Evolutionary conservation across 2,329 filamentous ascomycete genomes (phyloP).

Genomic region (Achaetomium macrosporum): DNA sequence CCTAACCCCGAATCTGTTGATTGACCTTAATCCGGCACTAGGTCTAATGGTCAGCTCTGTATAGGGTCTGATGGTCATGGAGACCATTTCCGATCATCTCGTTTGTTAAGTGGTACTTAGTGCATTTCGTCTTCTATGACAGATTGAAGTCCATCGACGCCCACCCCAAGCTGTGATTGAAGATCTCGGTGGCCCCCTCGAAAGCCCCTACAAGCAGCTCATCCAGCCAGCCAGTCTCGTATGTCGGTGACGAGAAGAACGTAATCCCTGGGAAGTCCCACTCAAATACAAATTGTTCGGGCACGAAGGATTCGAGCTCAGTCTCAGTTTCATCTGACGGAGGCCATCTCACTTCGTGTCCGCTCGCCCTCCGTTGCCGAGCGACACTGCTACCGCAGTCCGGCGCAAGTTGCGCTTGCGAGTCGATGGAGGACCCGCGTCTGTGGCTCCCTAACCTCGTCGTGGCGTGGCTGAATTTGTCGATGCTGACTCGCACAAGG

Average conservation of each 20-base stretch:
- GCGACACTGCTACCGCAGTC: too few species aligned
- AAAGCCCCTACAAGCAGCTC: not conserved
- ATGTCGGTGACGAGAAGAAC: constrained; percentile 1
- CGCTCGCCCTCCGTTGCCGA: not conserved
- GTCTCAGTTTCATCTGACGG: not conserved
- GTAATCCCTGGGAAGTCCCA: constrained; percentile 2
- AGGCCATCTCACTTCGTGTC: not conserved
- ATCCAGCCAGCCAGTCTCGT: constrained; percentile 5
- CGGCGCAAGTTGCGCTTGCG: not conserved
- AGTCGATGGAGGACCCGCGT: not conserved
- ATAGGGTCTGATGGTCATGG: too few species aligned
- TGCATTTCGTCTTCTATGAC: not conserved
- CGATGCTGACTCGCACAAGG: constrained; percentile 3
- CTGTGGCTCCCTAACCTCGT: not conserved
- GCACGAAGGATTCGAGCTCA: constrained; percentile 5
- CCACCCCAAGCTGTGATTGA: constrained; percentile 1
- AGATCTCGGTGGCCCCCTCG: not conserved
- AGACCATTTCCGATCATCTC: too few species aligned
- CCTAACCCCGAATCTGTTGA: too few species aligned
- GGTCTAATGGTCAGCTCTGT: too few species aligned
- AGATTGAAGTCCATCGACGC: not conserved
- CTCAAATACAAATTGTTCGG: constrained; percentile 5
- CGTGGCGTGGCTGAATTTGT: not conserved
- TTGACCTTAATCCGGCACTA: too few species aligned
- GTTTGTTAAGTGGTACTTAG: too few species aligned